Conservation (phyloP, 208 protist genomes). For the Crithidia brevicula region DNA sequence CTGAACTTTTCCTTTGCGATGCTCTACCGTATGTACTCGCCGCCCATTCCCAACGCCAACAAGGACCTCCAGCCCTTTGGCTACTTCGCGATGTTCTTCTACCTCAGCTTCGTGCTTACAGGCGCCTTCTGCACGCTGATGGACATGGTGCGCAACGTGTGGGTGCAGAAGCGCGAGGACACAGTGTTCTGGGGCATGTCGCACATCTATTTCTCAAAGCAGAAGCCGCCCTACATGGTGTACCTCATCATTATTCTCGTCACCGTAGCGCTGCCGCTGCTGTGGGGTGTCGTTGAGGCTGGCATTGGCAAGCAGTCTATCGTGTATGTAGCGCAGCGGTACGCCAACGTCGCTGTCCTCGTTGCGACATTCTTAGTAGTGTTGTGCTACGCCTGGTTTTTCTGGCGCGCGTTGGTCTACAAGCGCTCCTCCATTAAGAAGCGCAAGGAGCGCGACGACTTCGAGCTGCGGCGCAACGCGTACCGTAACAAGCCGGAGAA, state of each 20-base stretch:
- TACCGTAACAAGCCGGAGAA: constrained; percentile 49
- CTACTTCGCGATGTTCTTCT: constrained; percentile 84
- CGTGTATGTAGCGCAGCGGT: constrained; percentile 70
- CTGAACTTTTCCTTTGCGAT: constrained; percentile 79
- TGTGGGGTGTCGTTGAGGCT: constrained; percentile 79
- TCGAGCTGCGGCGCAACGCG: constrained; percentile 56
- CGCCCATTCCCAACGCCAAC: constrained; percentile 39
- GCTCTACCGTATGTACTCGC: constrained; percentile 68
- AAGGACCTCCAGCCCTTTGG: constrained; percentile 50
- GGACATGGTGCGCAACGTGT: constrained; percentile 79
- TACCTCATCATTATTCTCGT: constrained; percentile 72
- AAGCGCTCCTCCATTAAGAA: constrained; percentile 60
- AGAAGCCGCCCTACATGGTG: constrained; percentile 76
- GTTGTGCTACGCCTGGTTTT: constrained; percentile 87
- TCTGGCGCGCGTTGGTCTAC: constrained; percentile 61
- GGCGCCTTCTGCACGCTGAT: constrained; percentile 62
- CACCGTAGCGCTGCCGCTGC: constrained; percentile 69
- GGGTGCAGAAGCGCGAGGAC: constrained; percentile 63
- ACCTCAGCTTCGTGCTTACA: constrained; percentile 72
- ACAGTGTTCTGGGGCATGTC: constrained; percentile 81
- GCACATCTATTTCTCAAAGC: constrained; percentile 48
- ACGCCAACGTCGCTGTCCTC: constrained; percentile 72
- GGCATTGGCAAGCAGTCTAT: constrained; percentile 56
- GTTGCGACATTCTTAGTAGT: constrained; percentile 54
- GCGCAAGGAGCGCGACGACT: constrained; percentile 64